phyloP scores from a whole-genome alignment of 169 alveolate genomes.

The Eimeria zaria region DNA sequence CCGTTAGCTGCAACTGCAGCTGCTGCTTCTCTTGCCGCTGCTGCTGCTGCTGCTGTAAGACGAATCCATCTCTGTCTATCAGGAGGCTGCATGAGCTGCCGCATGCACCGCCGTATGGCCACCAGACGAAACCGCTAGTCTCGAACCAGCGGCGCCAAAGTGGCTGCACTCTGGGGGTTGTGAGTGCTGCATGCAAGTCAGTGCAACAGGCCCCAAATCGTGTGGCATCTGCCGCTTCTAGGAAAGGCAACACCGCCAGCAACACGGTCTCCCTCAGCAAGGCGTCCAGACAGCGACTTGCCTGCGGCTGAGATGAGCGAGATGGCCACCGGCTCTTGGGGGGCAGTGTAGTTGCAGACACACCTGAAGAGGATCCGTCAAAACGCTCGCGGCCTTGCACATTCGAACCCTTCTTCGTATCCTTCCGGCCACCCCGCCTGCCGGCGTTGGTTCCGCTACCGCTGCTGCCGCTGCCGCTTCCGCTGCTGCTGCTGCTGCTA shows the following conservation, averaged over 20 bases:
- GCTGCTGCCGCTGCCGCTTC: background rate
- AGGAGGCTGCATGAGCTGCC: slow-evolving; percentile 24
- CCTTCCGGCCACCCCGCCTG: background rate
- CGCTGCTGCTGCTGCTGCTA: slow-evolving; percentile 17
- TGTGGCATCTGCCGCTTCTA: slow-evolving; percentile 62
- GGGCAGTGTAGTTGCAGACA: background rate
- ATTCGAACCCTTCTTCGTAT: background rate
- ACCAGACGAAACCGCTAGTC: slow-evolving; percentile 67
- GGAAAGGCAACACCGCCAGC: slow-evolving; percentile 57
- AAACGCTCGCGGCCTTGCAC: background rate
- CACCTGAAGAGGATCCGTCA: background rate
- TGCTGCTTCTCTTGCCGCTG: slow-evolving; percentile 7
- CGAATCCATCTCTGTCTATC: slow-evolving; percentile 60
- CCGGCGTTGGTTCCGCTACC: background rate
- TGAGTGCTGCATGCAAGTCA: slow-evolving; percentile 43
- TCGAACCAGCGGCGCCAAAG: slow-evolving; percentile 73
- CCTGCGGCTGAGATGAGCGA: slow-evolving; percentile 40
- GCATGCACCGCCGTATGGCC: slow-evolving; percentile 79
- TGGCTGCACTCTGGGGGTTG: slow-evolving; percentile 67
- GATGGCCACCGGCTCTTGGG: background rate
- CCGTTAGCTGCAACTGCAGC: background rate
- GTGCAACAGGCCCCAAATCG: slow-evolving; percentile 52
- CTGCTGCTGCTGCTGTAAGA: slow-evolving; percentile 14
- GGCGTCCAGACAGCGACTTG: slow-evolving; percentile 54
- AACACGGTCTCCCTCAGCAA: slow-evolving; percentile 45